These are phyloP conservation scores for Yamadazyma laniorum DNA, from an alignment of 805 yeast species.

Conservation along the genomic window DNA sequence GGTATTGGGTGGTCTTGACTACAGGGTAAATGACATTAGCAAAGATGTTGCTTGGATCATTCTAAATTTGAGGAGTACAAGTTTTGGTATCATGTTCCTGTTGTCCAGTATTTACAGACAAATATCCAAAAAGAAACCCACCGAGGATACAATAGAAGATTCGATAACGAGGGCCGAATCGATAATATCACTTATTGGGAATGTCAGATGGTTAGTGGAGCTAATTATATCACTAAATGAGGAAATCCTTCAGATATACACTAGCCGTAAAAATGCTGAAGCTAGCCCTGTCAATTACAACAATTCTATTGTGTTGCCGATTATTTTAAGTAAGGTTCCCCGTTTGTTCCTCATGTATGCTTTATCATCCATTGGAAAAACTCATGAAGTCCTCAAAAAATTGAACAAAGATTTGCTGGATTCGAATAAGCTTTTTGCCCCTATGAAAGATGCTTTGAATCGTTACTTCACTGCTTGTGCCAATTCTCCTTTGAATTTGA, in stretches of 20 bases:
- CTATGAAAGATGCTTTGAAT: conserved; percentile 53
- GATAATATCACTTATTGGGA: conserved; percentile 64
- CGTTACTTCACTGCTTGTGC: conserved; percentile 48
- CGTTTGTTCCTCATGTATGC: conserved; percentile 65
- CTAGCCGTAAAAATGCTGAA: conserved; percentile 19
- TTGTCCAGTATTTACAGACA: conserved; percentile 62
- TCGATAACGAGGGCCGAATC: conserved; percentile 61
- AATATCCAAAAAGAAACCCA: conserved; percentile 56
- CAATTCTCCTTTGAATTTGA: conserved; percentile 55
- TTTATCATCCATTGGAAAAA: conserved; percentile 61
- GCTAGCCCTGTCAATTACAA: conserved; percentile 21
- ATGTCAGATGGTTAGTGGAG: conserved; percentile 83
- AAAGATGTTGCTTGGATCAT: conserved; percentile 62
- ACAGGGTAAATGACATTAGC: conserved; percentile 24
- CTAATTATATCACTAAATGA: conserved; percentile 69
- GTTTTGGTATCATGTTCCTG: conserved; percentile 67
- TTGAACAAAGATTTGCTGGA: conserved; percentile 51
- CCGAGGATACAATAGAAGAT: conserved; percentile 52
- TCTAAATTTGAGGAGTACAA: conserved; percentile 65
- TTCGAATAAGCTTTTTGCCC: conserved; percentile 40
- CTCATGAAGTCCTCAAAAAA: conserved; percentile 55
- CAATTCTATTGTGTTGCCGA: conserved; percentile 52
- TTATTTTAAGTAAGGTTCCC: conserved; percentile 67
- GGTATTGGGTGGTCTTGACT: conserved; percentile 49
- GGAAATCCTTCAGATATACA: conserved; percentile 55